Conservation (phyloP, 2,329 filamentous ascomycete species). For the Hypoxylon rubiginosum region DNA sequence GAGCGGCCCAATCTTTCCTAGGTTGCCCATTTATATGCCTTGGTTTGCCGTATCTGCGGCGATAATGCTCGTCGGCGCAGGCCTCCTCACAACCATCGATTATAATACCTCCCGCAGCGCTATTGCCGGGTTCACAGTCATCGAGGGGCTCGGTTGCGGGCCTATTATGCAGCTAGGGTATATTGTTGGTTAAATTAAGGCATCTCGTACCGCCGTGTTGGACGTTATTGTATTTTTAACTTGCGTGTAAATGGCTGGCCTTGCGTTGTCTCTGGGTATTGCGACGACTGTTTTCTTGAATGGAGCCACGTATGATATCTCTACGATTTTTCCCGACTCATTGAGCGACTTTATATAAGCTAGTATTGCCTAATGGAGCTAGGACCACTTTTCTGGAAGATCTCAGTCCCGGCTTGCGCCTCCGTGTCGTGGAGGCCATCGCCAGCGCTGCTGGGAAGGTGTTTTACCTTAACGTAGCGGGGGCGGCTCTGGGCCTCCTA, state of each 20-base stretch:
- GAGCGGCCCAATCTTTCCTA: conserved; percentile 21
- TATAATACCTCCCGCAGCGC: conserved; percentile 16
- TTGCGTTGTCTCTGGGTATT: conserved; percentile 31
- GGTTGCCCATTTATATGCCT: conserved; percentile 15
- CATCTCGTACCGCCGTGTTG: background rate
- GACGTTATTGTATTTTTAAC: conserved; percentile 21
- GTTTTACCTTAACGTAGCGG: conserved; percentile 30
- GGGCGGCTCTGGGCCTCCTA: conserved; percentile 12
- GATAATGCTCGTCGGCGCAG: conserved; percentile 19
- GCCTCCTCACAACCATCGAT: conserved; percentile 17
- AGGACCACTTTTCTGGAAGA: background rate
- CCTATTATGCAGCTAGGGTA: conserved; percentile 26
- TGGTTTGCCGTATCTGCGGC: conserved; percentile 23
- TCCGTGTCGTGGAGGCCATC: conserved; percentile 3
- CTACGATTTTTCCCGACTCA: conserved; percentile 10
- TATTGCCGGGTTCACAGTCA: conserved; percentile 24
- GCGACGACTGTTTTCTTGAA: conserved; percentile 36
- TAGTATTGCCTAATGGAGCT: conserved; percentile 18
- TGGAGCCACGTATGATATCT: conserved; percentile 24
- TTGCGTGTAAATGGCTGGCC: conserved; percentile 35
- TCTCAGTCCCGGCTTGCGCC: background rate
- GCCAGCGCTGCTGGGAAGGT: conserved; percentile 17
- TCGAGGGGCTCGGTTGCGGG: conserved; percentile 23
- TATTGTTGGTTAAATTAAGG: conserved; percentile 31
- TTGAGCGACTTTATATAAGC: conserved; percentile 14